A percentile compares a stretch with the other conserved stretches of the same genome.
These are phyloP conservation scores for Colletotrichum chlorophyti DNA, from an alignment of 2,329 filamentous ascomycete genomes.

Conservation along the genomic window DNA sequence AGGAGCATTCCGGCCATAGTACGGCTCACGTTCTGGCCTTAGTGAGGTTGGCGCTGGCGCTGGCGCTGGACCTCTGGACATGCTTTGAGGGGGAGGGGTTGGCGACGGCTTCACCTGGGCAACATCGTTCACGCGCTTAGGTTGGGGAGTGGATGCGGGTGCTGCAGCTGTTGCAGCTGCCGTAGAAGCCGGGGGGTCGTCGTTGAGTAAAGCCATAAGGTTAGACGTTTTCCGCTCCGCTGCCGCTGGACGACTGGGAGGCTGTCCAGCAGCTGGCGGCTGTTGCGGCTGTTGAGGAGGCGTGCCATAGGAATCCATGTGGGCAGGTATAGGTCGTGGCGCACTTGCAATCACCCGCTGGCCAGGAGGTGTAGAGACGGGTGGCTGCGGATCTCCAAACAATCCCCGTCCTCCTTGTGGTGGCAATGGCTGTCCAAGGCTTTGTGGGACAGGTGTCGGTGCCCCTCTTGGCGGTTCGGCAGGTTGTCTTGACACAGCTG, in stretches of 20 bases:
- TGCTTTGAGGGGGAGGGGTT: conserved; percentile 57
- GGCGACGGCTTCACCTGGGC: conserved; percentile 50
- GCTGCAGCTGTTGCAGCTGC: conserved; percentile 45
- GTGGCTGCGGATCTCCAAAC: conserved; percentile 45
- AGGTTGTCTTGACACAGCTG: conserved; percentile 44
- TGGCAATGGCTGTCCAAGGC: conserved; percentile 45
- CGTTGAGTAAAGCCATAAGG: conserved; percentile 68
- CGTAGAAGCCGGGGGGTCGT: conserved; percentile 62
- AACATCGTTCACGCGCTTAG: conserved; percentile 59
- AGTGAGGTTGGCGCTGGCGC: conserved; percentile 47
- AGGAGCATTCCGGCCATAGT: conserved; percentile 50
- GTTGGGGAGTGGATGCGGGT: conserved; percentile 34
- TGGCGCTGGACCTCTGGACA: conserved; percentile 47
- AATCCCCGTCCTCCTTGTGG: conserved; percentile 49
- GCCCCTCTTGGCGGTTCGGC: conserved; percentile 50
- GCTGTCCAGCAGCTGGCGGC: conserved; percentile 47
- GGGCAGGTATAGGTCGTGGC: conserved; percentile 39
- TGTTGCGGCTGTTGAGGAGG: conserved; percentile 39
- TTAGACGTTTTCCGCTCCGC: conserved; percentile 66
- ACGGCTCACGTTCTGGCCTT: conserved; percentile 58
- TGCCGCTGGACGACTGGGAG: conserved; percentile 47
- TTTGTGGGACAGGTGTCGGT: conserved; percentile 39
- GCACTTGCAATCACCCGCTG: conserved; percentile 24
- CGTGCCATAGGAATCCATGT: conserved; percentile 40
- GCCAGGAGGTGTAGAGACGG: conserved; percentile 37